Evolutionary conservation across 2,329 filamentous ascomycete species (phyloP), one percentile per base, ranked within the genome.

Genomic region (Neofusicoccum cordaticola): DNA sequence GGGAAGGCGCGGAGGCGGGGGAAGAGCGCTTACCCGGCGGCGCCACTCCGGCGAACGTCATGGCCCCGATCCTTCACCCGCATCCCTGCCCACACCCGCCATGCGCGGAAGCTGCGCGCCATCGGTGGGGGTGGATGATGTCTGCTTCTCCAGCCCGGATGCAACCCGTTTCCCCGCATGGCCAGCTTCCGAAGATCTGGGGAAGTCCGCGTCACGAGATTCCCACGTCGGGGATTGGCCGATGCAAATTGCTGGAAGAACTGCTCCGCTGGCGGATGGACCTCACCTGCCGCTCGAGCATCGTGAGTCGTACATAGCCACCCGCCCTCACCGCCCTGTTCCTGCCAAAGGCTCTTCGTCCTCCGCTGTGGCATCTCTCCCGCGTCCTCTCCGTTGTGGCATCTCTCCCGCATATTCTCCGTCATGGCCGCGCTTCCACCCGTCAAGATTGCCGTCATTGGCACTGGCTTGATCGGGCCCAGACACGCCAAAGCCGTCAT

Each of bases 391-490:
- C 52, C 44, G 22, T 3, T 22, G 22, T 22, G 22, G 3, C 22
- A 22, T 22, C 22, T 22, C 22, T 22, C 22, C 22, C 22, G 19
- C 27, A 7, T 13, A 5, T 34, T 37, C 27, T n/a, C 52, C 44
- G 48, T 31, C 12, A 69, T 69, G 65, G 22, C 56, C n/a, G 12
- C 62, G 11, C 13, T 22, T 37, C 37, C 8, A 2, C 34, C 65
- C 12, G 72, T 78, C 64, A 78, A 77, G 51, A 78, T 84, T 60
- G 79, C 79, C 27, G 74, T 85, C 57, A 73, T 84, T 63, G 82
- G 82, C 41, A 77, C 76, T 35, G 83, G 82, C 2, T 71, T 81
- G 13, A 84, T 85, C 58, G 83, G 82, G 3, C 82, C 82, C 41
- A 77, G 82, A 22, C 83, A 85, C 68, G 82, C 81, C 0, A 70